These are phyloP conservation scores for Acephala macrosclerotiorum DNA, from an alignment of 2,329 filamentous ascomycete species.

Conservation along the genomic window DNA sequence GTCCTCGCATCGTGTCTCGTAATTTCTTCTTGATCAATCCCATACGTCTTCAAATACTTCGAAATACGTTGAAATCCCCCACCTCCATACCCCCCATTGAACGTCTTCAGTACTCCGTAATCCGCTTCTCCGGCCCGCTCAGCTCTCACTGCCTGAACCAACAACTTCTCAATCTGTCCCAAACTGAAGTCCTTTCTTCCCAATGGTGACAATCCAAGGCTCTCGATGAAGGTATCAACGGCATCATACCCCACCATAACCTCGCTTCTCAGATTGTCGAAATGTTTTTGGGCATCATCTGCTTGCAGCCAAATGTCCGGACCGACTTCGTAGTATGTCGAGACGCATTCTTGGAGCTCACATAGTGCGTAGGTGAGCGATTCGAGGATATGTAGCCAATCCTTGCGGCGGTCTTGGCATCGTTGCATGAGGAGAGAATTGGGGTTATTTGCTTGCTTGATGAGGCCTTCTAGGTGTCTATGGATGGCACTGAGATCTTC, in stretches of 20 bases:
- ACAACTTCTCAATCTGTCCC: slow-evolving; percentile 14
- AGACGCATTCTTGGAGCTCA: slow-evolving; percentile 16
- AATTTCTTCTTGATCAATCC: slow-evolving; percentile 3
- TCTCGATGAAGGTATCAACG: slow-evolving; percentile 14
- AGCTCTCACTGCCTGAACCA: slow-evolving; percentile 10
- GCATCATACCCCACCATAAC: slow-evolving; percentile 2
- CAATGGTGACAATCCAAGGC: slow-evolving; percentile 12
- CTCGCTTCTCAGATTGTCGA: slow-evolving; percentile 11
- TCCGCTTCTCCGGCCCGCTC: slow-evolving; percentile 1
- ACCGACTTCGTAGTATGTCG: neutral
- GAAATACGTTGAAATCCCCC: slow-evolving; percentile 2
- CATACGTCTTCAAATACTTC: neutral
- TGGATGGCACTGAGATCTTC: slow-evolving; percentile 1
- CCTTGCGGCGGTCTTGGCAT: slow-evolving; percentile 16
- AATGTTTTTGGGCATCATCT: neutral
- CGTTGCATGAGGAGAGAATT: slow-evolving; percentile 5
- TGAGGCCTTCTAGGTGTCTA: slow-evolving; percentile 11
- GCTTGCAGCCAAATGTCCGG: slow-evolving; percentile 6
- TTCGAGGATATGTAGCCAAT: slow-evolving; percentile 15
- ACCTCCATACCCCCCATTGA: slow-evolving; percentile 7
- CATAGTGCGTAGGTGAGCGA: slow-evolving; percentile 8
- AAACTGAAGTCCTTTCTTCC: slow-evolving; percentile 11
- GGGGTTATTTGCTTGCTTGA: slow-evolving; percentile 12
- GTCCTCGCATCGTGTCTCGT: slow-evolving; percentile 13
- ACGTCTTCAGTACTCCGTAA: slow-evolving; percentile 3